These are phyloP conservation scores for Populus hybrid DNA, from an alignment of 441 rosid species.

Conservation along the genomic window DNA sequence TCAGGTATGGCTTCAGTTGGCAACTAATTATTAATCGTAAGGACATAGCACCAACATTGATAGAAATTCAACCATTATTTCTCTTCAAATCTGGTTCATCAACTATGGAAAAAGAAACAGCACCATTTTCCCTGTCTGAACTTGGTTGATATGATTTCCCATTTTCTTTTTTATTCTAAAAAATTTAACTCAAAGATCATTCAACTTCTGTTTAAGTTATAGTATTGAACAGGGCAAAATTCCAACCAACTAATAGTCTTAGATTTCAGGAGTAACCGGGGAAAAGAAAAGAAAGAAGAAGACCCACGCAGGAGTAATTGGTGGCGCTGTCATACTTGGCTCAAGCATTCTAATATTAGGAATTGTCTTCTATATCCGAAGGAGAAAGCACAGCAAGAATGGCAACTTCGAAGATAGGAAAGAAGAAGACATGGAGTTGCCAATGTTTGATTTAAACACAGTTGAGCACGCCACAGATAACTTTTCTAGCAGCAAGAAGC, in stretches of 20 bases:
- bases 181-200: neutral
- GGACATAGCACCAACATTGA: neutral
- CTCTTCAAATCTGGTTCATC: too few species aligned
- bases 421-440: conserved; percentile 4
- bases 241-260: neutral
- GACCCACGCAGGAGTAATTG: neutral
- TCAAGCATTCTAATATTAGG: neutral
- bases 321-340: neutral
- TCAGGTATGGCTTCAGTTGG: neutral
- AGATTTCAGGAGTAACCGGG: neutral
- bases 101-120: too few species aligned
- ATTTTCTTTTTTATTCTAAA: neutral
- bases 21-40: neutral
- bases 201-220: neutral
- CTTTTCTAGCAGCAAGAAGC: conserved; percentile 13
- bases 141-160: neutral
- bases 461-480: neutral
- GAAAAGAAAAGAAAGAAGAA: neutral
- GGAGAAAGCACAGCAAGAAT: neutral
- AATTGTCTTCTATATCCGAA: neutral
- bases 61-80: neutral
- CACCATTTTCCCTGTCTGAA: too few species aligned
- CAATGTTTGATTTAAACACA: conserved; percentile 7
- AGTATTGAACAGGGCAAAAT: neutral
- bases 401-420: neutral